Evolutionary conservation across 164 flowering plant genomes (phyloP), one percentile per base, ranked within the genome.

Genomic region (Vitis amurensis): DNA sequence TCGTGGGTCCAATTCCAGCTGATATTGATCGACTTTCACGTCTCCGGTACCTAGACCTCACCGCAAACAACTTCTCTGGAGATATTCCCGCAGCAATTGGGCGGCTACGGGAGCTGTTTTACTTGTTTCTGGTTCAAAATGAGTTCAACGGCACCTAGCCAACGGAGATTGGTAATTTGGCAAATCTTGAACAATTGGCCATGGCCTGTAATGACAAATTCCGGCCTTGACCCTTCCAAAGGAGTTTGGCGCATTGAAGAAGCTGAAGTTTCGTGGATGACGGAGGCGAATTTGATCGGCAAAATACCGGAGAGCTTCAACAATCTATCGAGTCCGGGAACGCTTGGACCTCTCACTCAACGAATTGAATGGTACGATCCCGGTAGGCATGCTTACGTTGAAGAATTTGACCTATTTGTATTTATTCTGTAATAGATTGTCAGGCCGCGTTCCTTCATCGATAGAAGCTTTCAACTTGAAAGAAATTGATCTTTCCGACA

Each of bases 61-160:
- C 75, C 1, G 86, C 51, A 0, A 94, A 94, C 75, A 87, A 88
- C 69, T 92, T 91, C 82, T 61, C 95, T 55, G 93, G 93, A n/a
- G 78, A 88, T 55, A 81, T 94, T 29, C 97, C 97, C 0, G 61
- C 74, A 11, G 71, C 72, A 0, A 76, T 92, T 3, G 91, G 90
- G 6, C 67, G 76, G 1, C 57, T 92, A 13, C 9, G 73, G 11
- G 68, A 64, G 61, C 55, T 94, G 67, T 59, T 37, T 31, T 55
- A 2, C 0, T 67, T 94, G 59, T 1, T n/a, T 10, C 69, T 92
- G 7, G 15, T 66, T 19, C 59, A 12, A 11, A 92, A 85, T 30
- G 68, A 68, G 72, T 88, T 90, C 72, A 81, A 85, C n/a, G 93
- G 94, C 0, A 69, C 82, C 4, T 71, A 85, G 55, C 94, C 97